Base-by-base conservation (phyloP, 225 moss, liverwort and hornwort genomes). In the Sphagnum contortum region DNA sequence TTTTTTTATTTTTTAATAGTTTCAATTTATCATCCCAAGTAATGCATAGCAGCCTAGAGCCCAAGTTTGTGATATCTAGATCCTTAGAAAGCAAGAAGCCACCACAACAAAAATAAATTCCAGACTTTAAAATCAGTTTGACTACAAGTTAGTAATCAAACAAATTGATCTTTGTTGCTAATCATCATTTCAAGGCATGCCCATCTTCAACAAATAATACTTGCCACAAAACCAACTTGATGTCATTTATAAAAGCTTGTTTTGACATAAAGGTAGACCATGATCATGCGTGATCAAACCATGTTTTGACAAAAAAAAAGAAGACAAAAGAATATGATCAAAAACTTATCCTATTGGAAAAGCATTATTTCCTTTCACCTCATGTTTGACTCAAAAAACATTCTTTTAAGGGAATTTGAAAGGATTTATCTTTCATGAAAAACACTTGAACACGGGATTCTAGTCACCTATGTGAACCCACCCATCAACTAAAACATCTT, bases 381-480 rank as follows among this genome's bases (percentile, higher is more conserved):
- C 29, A 29, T 29, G 29, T 29, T 29, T 29, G 29, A 29, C 6
- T 1, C 11, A 6, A 54, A 54, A 6, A 6, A 1, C 13, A 11
- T 61, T 48, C 58, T 57, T 53, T 5, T 0, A 4, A 61, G 57
- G 11, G 13, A 55, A 55, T 8, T 8, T 55, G 12, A 12, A 55
- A 55, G 9, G 8, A 55, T 12, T 8, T 1, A 2, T 55, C 9
- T 55, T 8, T 55, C 8, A 8, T 8, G 8, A 8, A 55, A 12
- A 8, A 8, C 55, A 8, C 29, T 29, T 12, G 55, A 55, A 55
- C 8, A 8, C 12, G 8, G 4, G 11, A 46, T 5, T 46, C 0
- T 10, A 47, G 9, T 9, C 72, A 88, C 90, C 89, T 54, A 87
- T 91, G 64, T 87, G 87, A 70, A 91, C 84, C 91, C 91, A 91